Base-by-base conservation (phyloP, 805 yeast species). In the Saturnispora sanitii region DNA sequence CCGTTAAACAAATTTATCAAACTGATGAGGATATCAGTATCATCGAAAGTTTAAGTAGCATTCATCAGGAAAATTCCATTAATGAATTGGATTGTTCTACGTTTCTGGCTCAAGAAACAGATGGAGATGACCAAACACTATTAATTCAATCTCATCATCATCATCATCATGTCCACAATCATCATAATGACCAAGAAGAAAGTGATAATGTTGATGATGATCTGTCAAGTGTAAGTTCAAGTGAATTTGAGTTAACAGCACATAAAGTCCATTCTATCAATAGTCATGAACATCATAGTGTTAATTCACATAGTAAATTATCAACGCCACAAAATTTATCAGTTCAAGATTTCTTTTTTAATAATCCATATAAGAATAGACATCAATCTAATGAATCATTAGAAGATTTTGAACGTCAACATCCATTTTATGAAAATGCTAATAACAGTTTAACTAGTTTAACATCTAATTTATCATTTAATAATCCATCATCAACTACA, bases 321-420 rank as follows among this genome's bases (percentile, higher is more conserved):
- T 37, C 38, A 18, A 28, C 49, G 6, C 44, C 49, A n/a, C 48
- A 41, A 41, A 51, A 40, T 31, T 55, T 57, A n/a, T 67, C 79
- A 1, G 73, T 71, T 2, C 75, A 74, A 48, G 78, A 73, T 33
- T 74, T 75, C 50, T 75, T 77, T 51, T 65, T 66, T 42, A 57
- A 61, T 37, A 57, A 55, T 38, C 62, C 64, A 25, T 47, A 47
- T 30, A 45, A 44, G 15, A 31, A 33, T 11, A 45, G 42, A 30
- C 47, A 45, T 29, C 34, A 43, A 36, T 37, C 48, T 1, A 30
- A 46, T 8, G 44, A 51, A 11, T 37, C 53, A 13, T 29, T 42
- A 3, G 40, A 43, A 27, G 30, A 27, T 27, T 6, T 7, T 16
- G 49, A 45, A 26, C 41, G 16, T 12, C 33, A 21, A 17, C 26